Base-by-base conservation (phyloP, 257 asterid genomes). In the Mitragyna speciosa region DNA sequence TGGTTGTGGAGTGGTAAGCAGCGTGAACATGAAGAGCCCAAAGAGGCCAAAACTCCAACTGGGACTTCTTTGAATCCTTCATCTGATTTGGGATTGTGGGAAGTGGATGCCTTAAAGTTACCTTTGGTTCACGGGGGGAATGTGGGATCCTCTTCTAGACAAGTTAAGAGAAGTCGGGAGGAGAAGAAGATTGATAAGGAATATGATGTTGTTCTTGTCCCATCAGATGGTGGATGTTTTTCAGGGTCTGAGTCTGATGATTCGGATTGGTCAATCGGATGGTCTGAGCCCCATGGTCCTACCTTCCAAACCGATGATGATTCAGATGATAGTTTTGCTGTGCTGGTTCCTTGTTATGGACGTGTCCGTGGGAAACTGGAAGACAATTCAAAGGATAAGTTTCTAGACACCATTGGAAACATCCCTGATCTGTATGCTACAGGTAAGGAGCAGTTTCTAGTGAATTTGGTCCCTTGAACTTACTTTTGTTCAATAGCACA, bases 231-330 rank as follows among this genome's bases (percentile, higher is more conserved):
- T 43, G 91, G 89, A 51, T 86, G 91, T 70, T 80, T 86, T 79
- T 88, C 91, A 4, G 91, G 87, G 70, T 88, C 90, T 28, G 91
- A 86, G 39, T 88, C 91, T 66, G 90, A 88, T 56, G 91, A 85
- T 84, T 88, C 91, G 0, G 89, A 88, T 78, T 88, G 88, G 86
- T 88, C 91, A 17, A 79, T 88, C 66, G 90, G 91, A 80, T 88
- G 91, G 91, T 79, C 86, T 81, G 90, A 88, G 80, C 90, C 89
- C 61, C 87, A 88, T 72, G 89, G 86, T 15, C 81, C 89, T 65
- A 84, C 85, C 22, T 86, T 86, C 67, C 86, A 70, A 16, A 77
- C 78, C 2, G 87, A 81, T 75, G 86, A 80, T 66, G 87, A 86
- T 59, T 73, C 66, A 20, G 88, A 88, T 73, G 83, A 83, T 82